Conservation (phyloP, 2,329 filamentous ascomycete species). For the Zasmidium citrigriseum region DNA sequence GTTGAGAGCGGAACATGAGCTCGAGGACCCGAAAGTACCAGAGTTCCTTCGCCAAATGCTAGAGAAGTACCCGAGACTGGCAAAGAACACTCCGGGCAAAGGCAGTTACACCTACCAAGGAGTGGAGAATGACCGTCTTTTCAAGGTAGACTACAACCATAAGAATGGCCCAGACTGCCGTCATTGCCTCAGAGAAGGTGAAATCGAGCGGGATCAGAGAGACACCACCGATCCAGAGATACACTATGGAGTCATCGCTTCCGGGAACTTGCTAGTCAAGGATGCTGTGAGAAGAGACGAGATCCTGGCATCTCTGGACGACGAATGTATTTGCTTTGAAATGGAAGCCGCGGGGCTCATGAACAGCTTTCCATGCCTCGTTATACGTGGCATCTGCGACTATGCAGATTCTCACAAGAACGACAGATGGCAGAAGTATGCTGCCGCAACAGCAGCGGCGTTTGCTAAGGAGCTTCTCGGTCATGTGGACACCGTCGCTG, state of each 20-base stretch:
- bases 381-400: slow-evolving; percentile 26
- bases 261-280: not conserved
- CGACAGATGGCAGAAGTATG: slow-evolving; percentile 23
- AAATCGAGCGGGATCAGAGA: not conserved
- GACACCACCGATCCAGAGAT: not conserved
- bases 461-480: slow-evolving; percentile 12
- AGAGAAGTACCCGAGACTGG: not conserved
- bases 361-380: slow-evolving; percentile 23
- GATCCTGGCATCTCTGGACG: not conserved
- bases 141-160: not conserved
- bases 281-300: not conserved
- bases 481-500: not conserved
- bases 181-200: not conserved
- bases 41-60: not conserved
- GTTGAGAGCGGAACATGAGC: not conserved
- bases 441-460: slow-evolving; percentile 22
- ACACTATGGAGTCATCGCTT: not conserved
- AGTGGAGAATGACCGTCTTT: not conserved
- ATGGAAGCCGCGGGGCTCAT: slow-evolving; percentile 26
- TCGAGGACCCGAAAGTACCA: not conserved
- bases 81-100: not conserved
- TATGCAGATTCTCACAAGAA: slow-evolving; percentile 27
- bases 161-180: not conserved
- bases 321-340: slow-evolving; percentile 10
- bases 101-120: not conserved